These are phyloP conservation scores for Yamadazyma triangularis DNA, from an alignment of 1,139 yeast species.

Conservation along the genomic window DNA sequence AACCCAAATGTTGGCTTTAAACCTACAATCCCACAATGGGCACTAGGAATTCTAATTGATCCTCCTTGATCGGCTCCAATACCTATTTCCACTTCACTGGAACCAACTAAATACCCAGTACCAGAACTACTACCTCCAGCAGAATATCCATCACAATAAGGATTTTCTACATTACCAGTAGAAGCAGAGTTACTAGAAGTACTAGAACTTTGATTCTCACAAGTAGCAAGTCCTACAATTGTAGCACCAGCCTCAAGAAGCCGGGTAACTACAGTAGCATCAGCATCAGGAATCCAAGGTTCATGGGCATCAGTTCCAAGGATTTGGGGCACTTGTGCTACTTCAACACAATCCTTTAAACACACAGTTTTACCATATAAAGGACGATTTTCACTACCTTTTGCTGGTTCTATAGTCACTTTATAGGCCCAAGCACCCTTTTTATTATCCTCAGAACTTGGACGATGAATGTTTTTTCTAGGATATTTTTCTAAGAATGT, in stretches of 20 bases:
- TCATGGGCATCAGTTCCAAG: conserved; percentile 28
- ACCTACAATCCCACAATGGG: conserved; percentile 13
- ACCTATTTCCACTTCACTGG: conserved; percentile 10
- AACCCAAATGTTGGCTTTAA: conserved; percentile 14
- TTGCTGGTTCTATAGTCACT: conserved; percentile 25
- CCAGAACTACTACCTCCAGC: conserved; percentile 14
- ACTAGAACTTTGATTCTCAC: conserved; percentile 32
- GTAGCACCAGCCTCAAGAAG: conserved; percentile 27
- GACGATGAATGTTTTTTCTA: conserved; percentile 20
- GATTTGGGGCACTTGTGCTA: conserved; percentile 29
- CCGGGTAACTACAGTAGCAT: conserved; percentile 31
- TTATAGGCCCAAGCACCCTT: conserved; percentile 35
- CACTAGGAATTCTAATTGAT: conserved; percentile 12
- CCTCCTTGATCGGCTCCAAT: conserved; percentile 16
- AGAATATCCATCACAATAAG: conserved; percentile 11
- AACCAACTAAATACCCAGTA: conserved; percentile 11
- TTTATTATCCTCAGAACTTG: conserved; percentile 16
- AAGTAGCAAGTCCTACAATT: conserved; percentile 28
- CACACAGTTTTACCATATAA: conserved; percentile 25
- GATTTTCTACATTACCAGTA: conserved; percentile 17
- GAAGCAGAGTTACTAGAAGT: conserved; percentile 30
- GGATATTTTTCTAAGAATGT: conserved; percentile 26
- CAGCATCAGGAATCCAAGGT: conserved; percentile 26
- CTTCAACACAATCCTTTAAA: conserved; percentile 28
- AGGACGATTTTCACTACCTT: conserved; percentile 10